Evolutionary conservation across 2,329 filamentous ascomycete genomes (phyloP), one percentile per base, ranked within the genome.

Genomic region (Penicillium sp.): DNA sequence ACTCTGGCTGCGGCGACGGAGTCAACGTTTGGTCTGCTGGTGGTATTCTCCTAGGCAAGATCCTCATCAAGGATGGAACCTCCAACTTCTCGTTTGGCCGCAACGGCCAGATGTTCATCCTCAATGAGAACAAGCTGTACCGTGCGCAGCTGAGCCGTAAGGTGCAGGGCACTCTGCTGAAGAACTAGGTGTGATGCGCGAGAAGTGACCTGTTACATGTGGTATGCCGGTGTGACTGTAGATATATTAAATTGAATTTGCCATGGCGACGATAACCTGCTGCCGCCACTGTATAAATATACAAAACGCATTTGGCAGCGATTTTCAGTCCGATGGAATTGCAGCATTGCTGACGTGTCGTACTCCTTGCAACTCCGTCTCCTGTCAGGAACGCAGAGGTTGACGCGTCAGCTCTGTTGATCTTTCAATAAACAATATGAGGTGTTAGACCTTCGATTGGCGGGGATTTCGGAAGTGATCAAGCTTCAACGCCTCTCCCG

Each of bases 31-130:
- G 80, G 79, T 76, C 72, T 49, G 63, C 74, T 0, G 72, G 72
- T 0, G 82, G 81, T 1, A 72, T 63, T 3, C 59, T 81, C 15
- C 76, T 88, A 58, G 72, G 78, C 2, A 86, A 85, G 68, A 81
- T 87, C 33, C 79, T 79, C 55, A 66, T 82, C 0, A 77, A 78
- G 0, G 72, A 73, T 29, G 72, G 69, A 0, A 70, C 69, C 3
- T 76, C 78, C 3, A 82, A 81, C 59, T 81, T 82, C 60, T 75
- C 77, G 47, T 80, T 81, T 56, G 77, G 70, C 60, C 52, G 72
- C 68, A 23, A 70, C 33, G 64, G 64, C 5, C 56, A 57, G 27
- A 56, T 69, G 37, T 68, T 79, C 33, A 65, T 81, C 8, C 75
- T 80, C 45, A 75, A 79, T 4, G 78, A 78, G 54, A 70, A 77